Base-by-base conservation (phyloP, 2,329 filamentous ascomycete species). In the Graphium sp. region DNA sequence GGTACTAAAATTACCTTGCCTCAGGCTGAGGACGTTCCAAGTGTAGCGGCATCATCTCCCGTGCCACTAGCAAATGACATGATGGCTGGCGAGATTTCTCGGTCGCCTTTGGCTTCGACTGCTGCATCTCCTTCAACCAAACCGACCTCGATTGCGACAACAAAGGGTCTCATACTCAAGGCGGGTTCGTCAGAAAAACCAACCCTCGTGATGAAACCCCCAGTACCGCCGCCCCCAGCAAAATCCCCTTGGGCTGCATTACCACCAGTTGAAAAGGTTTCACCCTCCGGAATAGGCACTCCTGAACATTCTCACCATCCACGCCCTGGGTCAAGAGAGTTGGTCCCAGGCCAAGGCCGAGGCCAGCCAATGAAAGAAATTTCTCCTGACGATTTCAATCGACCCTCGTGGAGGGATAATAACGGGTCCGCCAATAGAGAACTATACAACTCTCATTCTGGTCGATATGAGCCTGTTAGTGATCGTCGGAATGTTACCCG, bases 161-260 rank as follows among this genome's bases (percentile, higher is more conserved):
- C 64, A 10, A 74, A 70, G 41, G 69, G 70, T 5, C 48, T 81
- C 22, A 59, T 80, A 2, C 51, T 80, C 18, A 81, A 79, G 43
- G 68, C 67, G 21, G 67, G 51, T 9, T 50, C 67, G 5, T 58
- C 67, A 7, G 77, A 82, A 31, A 83, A 79, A 46, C 74, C 75
- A 18, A 75, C 74, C 0, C 52, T 83, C 5, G 74, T 83, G 23
- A 66, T 77, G 7, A 85, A 84, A 44, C 74, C 75, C 11, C 68
- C 74, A 2, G 61, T 62, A 3, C 62, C 67, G 4, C 67, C 76
- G 7, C 63, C 73, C 1, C 77, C 83, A 1, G 66, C 74, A 16
- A 94, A 92, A 46, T 94, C 85, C 4, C 87, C 87, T 4, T 95
- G 87, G 87, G 87, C 87, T 15, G 47, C 76, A 19, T 55, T 95